These are phyloP conservation scores for Ophiostoma australiae DNA, from an alignment of 2,329 filamentous ascomycete species.

Conservation along the genomic window DNA sequence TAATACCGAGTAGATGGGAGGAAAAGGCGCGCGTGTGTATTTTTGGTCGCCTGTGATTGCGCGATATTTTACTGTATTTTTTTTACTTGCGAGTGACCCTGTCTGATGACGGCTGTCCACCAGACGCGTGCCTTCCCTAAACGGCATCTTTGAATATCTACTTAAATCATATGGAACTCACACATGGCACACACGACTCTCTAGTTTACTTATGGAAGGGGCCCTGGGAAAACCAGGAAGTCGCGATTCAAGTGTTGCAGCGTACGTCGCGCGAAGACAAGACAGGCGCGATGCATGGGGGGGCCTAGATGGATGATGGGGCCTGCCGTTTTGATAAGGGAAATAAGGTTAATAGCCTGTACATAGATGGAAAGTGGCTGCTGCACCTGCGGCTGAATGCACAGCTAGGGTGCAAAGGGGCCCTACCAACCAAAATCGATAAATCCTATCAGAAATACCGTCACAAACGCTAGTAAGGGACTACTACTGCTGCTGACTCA, in stretches of 20 bases:
- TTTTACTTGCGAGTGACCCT: neutral
- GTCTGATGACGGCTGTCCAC: neutral
- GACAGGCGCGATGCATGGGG: neutral
- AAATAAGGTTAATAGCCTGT: neutral
- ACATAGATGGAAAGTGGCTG: conserved; percentile 4
- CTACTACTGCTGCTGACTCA: neutral
- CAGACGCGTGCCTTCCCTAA: conserved; percentile 13
- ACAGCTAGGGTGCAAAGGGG: neutral
- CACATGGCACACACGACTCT: neutral
- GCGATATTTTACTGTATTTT: neutral
- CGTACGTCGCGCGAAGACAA: too few species aligned
- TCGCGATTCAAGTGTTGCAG: neutral
- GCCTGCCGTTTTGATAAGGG: neutral
- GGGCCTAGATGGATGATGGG: neutral
- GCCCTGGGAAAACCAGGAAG: neutral
- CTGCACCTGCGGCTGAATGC: neutral
- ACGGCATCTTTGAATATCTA: neutral
- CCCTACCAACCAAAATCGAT: neutral
- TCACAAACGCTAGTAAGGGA: neutral
- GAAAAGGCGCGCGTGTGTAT: neutral
- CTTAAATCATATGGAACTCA: neutral
- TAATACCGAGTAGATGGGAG: neutral
- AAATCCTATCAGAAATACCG: neutral
- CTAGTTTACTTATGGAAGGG: neutral
- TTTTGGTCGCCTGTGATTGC: neutral